Conservation (phyloP, 2,329 filamentous ascomycete species). For the Macroventuria anomochaeta region DNA sequence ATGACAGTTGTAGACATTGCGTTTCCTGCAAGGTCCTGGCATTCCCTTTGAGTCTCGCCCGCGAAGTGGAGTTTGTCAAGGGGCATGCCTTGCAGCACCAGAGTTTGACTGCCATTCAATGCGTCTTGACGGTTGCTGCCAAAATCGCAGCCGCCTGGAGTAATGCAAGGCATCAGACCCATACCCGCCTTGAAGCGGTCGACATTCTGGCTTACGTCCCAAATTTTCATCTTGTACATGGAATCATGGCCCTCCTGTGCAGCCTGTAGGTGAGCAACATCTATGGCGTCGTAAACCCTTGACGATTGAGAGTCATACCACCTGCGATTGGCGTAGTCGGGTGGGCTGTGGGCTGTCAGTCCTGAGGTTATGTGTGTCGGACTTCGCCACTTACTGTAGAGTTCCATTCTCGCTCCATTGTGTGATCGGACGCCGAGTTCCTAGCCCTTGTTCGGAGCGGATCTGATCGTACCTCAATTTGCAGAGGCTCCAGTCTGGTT, state of each 20-base stretch:
- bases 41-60: conserved; percentile 62
- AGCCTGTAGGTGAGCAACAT: conserved; percentile 65
- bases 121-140: conserved; percentile 66
- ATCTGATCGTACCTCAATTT: conserved; percentile 65
- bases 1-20: conserved; percentile 80
- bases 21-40: conserved; percentile 77
- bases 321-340: conserved; percentile 61
- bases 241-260: conserved; percentile 61
- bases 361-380: neutral
- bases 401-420: conserved; percentile 63
- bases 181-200: conserved; percentile 63
- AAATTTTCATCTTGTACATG: conserved; percentile 59
- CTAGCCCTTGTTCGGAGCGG: conserved; percentile 59
- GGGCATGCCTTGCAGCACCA: conserved; percentile 73
- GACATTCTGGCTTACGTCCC: conserved; percentile 76
- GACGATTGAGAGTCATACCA: conserved; percentile 62
- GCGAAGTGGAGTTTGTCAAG: conserved; percentile 68
- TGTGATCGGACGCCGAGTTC: conserved; percentile 64
- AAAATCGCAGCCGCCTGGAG: conserved; percentile 68
- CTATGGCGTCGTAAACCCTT: conserved; percentile 70
- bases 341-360: conserved; percentile 45
- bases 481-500: conserved; percentile 63
- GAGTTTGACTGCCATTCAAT: conserved; percentile 67
- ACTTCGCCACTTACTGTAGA: conserved; percentile 41
- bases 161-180: conserved; percentile 71